phyloP scores from a whole-genome alignment of 805 yeast genomes.

The Yarrowia phangngaensis region DNA sequence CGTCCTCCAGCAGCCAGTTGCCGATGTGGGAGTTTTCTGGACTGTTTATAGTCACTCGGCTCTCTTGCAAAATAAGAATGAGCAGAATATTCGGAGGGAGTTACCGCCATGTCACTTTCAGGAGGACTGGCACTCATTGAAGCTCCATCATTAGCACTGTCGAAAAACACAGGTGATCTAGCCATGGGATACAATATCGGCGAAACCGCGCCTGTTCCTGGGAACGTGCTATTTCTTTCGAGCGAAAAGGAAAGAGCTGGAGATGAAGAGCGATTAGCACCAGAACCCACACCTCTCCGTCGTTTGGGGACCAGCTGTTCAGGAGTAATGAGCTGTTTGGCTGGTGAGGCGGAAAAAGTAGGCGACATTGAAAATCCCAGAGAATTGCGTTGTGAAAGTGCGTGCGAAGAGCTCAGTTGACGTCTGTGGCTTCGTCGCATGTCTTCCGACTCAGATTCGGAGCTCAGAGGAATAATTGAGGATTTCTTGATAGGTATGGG shows the following conservation, averaged over 20 bases:
- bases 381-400: slow-evolving; percentile 14
- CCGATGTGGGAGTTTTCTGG: slow-evolving; percentile 20
- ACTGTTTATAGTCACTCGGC: background rate
- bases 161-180: slow-evolving; percentile 12
- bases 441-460: slow-evolving; percentile 21
- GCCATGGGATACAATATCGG: slow-evolving; percentile 6
- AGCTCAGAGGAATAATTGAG: slow-evolving; percentile 22
- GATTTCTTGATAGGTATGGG: slow-evolving; percentile 19
- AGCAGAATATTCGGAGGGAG: slow-evolving; percentile 19
- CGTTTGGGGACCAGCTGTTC: slow-evolving; percentile 18
- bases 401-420: slow-evolving; percentile 19
- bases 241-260: slow-evolving; percentile 8
- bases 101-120: slow-evolving; percentile 4
- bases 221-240: slow-evolving; percentile 10
- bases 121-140: slow-evolving; percentile 8
- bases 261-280: slow-evolving; percentile 8
- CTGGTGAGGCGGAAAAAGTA: slow-evolving; percentile 19
- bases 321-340: slow-evolving; percentile 21
- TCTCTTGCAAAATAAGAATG: slow-evolving; percentile 21
- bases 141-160: slow-evolving; percentile 5
- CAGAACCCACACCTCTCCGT: slow-evolving; percentile 10
- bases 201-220: slow-evolving; percentile 4
- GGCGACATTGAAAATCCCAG: slow-evolving; percentile 18
- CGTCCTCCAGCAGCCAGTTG: slow-evolving; percentile 15
- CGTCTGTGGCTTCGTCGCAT: slow-evolving; percentile 13